Evolutionary conservation across 345 rosid genomes (phyloP).

Genomic region (Acer yangbiense): DNA sequence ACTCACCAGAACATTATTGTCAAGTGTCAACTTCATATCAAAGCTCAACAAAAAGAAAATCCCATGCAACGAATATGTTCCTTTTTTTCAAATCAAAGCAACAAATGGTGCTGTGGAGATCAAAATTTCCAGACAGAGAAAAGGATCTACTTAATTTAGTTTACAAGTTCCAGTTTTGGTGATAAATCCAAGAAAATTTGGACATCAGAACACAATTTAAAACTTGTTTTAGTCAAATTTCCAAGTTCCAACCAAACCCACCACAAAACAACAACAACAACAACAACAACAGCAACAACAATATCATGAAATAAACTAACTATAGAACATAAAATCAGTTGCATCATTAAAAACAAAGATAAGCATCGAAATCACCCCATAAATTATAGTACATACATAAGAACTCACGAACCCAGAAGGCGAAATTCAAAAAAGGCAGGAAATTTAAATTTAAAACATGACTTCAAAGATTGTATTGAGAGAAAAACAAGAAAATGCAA

Average conservation of each 20-base stretch:
- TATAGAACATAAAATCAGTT: background rate
- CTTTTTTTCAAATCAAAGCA: background rate
- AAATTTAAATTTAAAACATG: background rate
- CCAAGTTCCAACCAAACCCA: background rate
- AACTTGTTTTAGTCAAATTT: background rate
- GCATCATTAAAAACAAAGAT: background rate
- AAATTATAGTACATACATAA: background rate
- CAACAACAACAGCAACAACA: too few species aligned
- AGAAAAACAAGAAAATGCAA: background rate
- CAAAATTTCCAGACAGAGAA: background rate
- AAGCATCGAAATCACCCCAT: background rate
- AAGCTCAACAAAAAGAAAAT: background rate
- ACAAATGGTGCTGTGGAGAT: background rate
- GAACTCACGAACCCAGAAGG: slow-evolving; percentile 3
- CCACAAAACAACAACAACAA: background rate
- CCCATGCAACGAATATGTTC: background rate
- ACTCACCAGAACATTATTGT: background rate
- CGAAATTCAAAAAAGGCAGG: background rate
- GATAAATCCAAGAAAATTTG: background rate
- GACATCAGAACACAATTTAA: background rate
- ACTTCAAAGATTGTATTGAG: background rate
- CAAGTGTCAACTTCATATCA: background rate
- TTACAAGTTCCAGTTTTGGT: background rate
- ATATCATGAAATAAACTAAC: background rate
- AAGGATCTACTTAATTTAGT: background rate